These are phyloP conservation scores for Torulaspora pretoriensis DNA, from an alignment of 1,139 yeast genomes.

Conservation along the genomic window DNA sequence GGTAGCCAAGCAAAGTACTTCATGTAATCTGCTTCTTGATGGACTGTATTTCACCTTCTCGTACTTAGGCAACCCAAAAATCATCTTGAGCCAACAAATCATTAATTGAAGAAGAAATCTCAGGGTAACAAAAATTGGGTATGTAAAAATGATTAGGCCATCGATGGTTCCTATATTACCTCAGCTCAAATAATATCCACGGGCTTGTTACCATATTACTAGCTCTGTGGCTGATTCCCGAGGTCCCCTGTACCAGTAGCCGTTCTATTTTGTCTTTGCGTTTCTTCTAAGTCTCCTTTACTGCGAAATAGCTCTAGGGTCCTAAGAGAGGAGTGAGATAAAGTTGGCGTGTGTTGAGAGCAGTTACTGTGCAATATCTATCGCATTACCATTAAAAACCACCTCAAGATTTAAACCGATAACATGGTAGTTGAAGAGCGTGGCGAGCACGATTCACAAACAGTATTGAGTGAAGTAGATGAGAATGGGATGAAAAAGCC, in stretches of 20 bases:
- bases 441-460: conserved; percentile 1
- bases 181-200: background rate
- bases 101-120: background rate
- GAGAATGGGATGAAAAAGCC: conserved; percentile 11
- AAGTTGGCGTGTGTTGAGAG: too few relatives aligned
- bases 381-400: background rate
- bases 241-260: too few relatives aligned
- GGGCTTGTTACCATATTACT: background rate
- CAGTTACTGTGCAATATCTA: background rate
- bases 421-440: conserved; percentile 1
- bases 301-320: too few relatives aligned
- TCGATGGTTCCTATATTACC: too few relatives aligned
- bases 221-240: background rate
- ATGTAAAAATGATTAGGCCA: background rate
- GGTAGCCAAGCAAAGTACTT: conserved; percentile 16
- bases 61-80: background rate
- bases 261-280: too few relatives aligned
- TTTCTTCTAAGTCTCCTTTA: too few relatives aligned
- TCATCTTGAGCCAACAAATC: background rate
- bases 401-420: background rate
- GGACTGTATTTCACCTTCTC: too few relatives aligned
- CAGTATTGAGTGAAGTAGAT: background rate
- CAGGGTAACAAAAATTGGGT: background rate
- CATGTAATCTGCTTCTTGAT: conserved; percentile 3
- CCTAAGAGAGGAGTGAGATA: too few relatives aligned